These are phyloP conservation scores for Fusarium sororula DNA, from an alignment of 2,329 filamentous ascomycete species.

Conservation along the genomic window DNA sequence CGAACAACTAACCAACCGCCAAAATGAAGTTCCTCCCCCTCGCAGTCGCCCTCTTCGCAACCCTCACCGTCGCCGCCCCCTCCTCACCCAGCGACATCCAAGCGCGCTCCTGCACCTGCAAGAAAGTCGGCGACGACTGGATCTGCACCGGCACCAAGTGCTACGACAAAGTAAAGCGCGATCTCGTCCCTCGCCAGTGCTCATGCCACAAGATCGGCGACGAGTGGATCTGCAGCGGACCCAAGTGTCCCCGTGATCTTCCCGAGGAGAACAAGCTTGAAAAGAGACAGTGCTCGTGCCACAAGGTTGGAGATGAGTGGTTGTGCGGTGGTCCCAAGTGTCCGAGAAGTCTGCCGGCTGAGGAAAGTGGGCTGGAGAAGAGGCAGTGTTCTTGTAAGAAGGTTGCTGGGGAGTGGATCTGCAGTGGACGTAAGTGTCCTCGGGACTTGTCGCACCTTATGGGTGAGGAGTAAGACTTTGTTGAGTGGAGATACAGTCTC, in stretches of 20 bases:
- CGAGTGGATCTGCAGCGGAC: constrained; percentile 6
- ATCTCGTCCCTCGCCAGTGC: neutral
- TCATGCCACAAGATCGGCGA: constrained; percentile 2
- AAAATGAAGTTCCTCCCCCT: constrained; percentile 18
- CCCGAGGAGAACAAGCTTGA: neutral
- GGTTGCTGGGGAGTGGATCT: neutral
- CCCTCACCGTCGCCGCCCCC: constrained; percentile 10
- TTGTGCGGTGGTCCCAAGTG: neutral
- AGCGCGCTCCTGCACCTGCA: constrained; percentile 7
- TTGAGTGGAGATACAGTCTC: fast-evolving
- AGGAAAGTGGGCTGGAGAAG: neutral
- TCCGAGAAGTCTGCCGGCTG: neutral
- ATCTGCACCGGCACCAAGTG: neutral
- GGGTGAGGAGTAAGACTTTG: fast-evolving
- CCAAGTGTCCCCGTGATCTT: neutral
- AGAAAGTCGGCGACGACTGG: neutral
- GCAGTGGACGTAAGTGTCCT: neutral
- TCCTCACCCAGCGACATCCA: neutral
- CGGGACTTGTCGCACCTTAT: neutral
- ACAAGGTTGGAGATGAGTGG: neutral
- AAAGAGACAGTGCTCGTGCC: constrained; percentile 5
- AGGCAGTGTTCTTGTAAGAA: neutral
- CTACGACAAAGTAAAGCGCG: neutral
- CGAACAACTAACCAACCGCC: neutral
- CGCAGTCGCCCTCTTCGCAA: constrained; percentile 12